Evolutionary conservation across 371 early-diverging fungal species (phyloP), one percentile per base, ranked within the genome.

Genomic region (Mortierella sp.): DNA sequence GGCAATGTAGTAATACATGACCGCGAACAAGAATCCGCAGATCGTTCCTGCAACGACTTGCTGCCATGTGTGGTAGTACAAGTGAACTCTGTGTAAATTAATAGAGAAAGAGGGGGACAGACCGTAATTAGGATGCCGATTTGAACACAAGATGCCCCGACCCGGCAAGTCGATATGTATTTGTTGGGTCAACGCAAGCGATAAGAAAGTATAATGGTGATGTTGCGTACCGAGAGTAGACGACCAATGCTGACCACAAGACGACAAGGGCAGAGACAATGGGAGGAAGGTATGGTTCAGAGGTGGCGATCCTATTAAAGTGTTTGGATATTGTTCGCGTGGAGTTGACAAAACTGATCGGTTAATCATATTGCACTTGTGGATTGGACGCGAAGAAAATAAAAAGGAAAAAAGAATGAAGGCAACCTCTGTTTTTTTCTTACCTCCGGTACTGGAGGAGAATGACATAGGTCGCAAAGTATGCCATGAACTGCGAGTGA

Each of bases 401-500:
- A 19, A 34, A 16, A 26, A 6, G 74, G 28, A 57, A 2, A 16
- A 63, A 19, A 34, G 5, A 26, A 6, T 7, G 8, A 31, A 8
- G 0, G 19, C 19, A 14, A 63, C 34, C 63, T 34, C 19, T 13
- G 10, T 26, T 57, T 57, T 19, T 19, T 31, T 14, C 31, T 83
- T 83, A 92, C 92, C 89, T 83, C 31, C 79, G 73, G 76, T 90
- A 92, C 65, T 95, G 87, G 74, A 96, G 95, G 11, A 97, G 72
- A 9, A 90, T 77, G 0, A 90, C 80, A 80, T 93, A 97, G 0
- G 90, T 86, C 13, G 95, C 92, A 89, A 96, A 98, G 88, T 91
- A 98, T 60, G 94, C 94, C 89, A 98, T 96, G 88, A 98, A 98
- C 83, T 98, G 98, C 3, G 98, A 89, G 82, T 98, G 98, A 72